phyloP scores from a whole-genome alignment of 2,329 filamentous ascomycete species.

The Pseudogymnoascus destructans region DNA sequence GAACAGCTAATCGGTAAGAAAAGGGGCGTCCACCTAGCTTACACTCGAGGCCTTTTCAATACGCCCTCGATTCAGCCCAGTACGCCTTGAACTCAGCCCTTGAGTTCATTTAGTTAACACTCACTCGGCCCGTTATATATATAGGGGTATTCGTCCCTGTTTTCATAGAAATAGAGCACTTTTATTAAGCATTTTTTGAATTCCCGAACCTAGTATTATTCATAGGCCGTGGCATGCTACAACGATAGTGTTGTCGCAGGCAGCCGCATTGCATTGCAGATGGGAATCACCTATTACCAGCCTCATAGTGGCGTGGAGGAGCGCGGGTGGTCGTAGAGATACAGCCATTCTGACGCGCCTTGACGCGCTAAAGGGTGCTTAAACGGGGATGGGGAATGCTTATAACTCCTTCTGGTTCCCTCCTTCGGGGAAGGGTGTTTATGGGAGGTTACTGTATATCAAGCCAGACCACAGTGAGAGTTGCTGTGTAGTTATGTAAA shows the following conservation, averaged over 20 bases:
- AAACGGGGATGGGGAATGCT: not conserved
- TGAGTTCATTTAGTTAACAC: too few relatives aligned
- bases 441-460: not conserved
- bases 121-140: too few relatives aligned
- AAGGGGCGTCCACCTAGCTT: too few relatives aligned
- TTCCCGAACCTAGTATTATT: not conserved
- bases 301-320: not conserved
- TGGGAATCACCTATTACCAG: constrained; percentile 39
- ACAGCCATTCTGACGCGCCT: not conserved
- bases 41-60: too few relatives aligned
- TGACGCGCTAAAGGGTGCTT: not conserved
- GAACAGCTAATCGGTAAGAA: too few relatives aligned
- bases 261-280: not conserved
- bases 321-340: not conserved
- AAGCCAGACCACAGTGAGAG: not conserved
- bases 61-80: too few relatives aligned
- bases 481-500: not conserved
- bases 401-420: not conserved
- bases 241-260: not conserved
- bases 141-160: too few relatives aligned
- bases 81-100: too few relatives aligned
- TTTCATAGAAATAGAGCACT: too few relatives aligned
- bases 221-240: constrained; percentile 13
- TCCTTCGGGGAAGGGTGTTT: not conserved
- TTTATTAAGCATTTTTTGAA: too few relatives aligned